Evolutionary conservation across 495 filamentous ascomycete genomes (phyloP), one percentile per base, ranked within the genome.

Genomic region (Diplogelasinospora grovesii): DNA sequence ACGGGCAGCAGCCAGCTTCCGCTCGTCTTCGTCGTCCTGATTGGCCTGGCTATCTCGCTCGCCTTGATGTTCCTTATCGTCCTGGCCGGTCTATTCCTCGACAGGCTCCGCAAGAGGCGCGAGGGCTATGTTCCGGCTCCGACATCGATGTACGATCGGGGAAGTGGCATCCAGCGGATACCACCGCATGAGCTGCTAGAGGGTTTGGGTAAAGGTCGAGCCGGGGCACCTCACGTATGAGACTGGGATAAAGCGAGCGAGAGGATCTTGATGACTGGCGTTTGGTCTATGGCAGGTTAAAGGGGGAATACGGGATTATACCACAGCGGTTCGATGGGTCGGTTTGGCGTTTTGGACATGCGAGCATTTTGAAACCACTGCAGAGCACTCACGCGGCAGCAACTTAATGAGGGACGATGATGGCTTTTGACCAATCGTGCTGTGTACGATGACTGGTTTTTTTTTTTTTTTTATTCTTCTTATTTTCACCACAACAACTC

Each of bases 31-130:
- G 75, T 96, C 22, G 85, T 96, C 11, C 74, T 99, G 22, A 89
- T 99, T 32, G 83, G 80, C n/a, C 82, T 99, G 40, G 94, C 83
- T 32, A 86, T 92, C 45, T 81, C 92, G 0, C 77, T 97, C 6
- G 89, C 73, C 33, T 76, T 89, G 44, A 86, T 89, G 55, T 85
- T 96, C 63, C 68, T 95, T 28, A 78, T 99, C 34, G 89, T 99
- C 40, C 75, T 86, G 16, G 74, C 79, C 21, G 92, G 92, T 41
- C 74, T 97, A 40, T 66, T 94, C 40, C 68, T 87, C 22, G 89
- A 95, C 57, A 82, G 88, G 39, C 73, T 86, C 30, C 83, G 92
- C 53, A 82, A 89, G 51, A 80, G 77, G 62, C 75, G 81, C 24
- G 86, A 95, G 58, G 93, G 92, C 27, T 97, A 97, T 52, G 66